These are phyloP conservation scores for Fusarium sp. DNA, from an alignment of 2,329 filamentous ascomycete genomes.

Conservation along the genomic window DNA sequence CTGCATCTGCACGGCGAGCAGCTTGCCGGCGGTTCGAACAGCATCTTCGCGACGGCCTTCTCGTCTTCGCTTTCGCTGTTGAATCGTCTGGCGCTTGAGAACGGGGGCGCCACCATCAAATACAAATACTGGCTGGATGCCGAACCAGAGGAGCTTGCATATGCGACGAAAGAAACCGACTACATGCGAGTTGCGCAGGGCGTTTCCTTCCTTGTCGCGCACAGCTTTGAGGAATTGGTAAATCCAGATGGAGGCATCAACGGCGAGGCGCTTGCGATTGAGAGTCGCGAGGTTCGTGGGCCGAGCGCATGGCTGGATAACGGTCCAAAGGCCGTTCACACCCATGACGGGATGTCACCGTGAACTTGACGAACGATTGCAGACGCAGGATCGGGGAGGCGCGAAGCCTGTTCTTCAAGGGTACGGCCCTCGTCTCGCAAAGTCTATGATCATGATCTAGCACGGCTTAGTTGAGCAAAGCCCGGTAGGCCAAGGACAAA, in stretches of 20 bases:
- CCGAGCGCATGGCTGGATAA: conserved; percentile 91
- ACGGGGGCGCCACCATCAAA: conserved; percentile 95
- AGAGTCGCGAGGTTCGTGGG: conserved; percentile 96
- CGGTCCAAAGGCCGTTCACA: conserved; percentile 97
- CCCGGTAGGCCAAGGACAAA: neutral
- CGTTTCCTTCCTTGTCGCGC: conserved; percentile 97
- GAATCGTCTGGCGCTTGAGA: conserved; percentile 90
- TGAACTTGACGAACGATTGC: conserved; percentile 6
- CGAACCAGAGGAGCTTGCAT: conserved; percentile 96
- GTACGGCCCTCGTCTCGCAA: conserved; percentile 31
- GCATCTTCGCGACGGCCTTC: conserved; percentile 95
- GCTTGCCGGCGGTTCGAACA: conserved; percentile 82
- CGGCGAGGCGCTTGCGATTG: conserved; percentile 93
- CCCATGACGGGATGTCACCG: conserved; percentile 69
- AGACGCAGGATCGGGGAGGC: conserved; percentile 6
- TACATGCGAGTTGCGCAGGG: conserved; percentile 91
- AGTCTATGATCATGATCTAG: conserved; percentile 24
- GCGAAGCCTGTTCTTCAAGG: conserved; percentile 26
- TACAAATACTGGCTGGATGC: conserved; percentile 95
- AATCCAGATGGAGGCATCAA: conserved; percentile 99
- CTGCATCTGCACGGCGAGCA: no score
- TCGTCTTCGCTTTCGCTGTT: conserved; percentile 75
- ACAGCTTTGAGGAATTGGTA: conserved; percentile 99
- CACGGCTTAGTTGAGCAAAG: neutral
- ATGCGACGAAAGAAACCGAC: conserved; percentile 98